These are phyloP conservation scores for Phialophora macrospora DNA, from an alignment of 2,329 filamentous ascomycete genomes.

Conservation along the genomic window DNA sequence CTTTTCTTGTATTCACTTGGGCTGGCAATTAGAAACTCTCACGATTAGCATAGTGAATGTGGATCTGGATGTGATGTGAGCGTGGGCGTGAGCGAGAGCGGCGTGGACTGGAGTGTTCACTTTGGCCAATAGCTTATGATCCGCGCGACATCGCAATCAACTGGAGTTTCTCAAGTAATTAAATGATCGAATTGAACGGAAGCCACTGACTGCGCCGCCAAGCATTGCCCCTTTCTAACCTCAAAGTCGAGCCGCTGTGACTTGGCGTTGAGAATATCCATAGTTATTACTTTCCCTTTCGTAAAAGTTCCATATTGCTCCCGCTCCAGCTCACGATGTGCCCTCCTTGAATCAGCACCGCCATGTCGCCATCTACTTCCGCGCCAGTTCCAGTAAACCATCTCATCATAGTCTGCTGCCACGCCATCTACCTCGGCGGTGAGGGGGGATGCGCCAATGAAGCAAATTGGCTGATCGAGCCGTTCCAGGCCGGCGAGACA, in stretches of 20 bases:
- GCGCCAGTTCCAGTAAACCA: constrained; percentile 49
- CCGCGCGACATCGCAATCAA: background rate
- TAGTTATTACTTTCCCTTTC: too few relatives aligned
- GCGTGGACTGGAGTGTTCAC: background rate
- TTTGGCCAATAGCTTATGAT: background rate
- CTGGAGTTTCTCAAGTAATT: background rate
- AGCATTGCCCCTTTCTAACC: background rate
- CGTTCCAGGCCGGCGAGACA: constrained; percentile 78
- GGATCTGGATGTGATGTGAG: background rate
- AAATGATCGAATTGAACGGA: background rate
- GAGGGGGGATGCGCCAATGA: constrained; percentile 21
- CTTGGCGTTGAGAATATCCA: background rate
- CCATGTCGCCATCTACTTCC: background rate
- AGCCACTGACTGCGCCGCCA: background rate
- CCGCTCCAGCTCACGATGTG: background rate
- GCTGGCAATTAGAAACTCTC: background rate
- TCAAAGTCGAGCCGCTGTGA: background rate
- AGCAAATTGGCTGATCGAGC: constrained; percentile 66
- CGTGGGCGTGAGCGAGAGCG: background rate
- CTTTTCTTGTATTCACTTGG: background rate
- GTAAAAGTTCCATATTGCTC: background rate
- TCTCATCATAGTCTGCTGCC: constrained; percentile 81
- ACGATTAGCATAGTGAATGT: background rate
- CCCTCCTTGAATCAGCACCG: constrained; percentile 52
- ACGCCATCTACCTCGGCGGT: constrained; percentile 75